Base-by-base conservation (phyloP, 805 yeast species). In the Nakazawaea pomicola region DNA sequence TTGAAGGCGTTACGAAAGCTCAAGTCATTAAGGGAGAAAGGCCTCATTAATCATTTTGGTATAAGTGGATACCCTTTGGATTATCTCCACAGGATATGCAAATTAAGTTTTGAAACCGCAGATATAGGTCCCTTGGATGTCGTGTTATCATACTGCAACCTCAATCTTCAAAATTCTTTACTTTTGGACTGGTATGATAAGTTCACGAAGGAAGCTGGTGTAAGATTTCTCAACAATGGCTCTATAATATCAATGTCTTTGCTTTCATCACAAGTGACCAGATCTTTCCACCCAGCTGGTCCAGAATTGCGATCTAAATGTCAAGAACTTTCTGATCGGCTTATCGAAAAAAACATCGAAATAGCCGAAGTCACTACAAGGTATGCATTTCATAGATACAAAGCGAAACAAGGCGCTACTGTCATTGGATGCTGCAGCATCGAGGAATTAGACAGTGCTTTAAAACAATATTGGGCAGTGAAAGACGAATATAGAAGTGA, bases 211-310 rank as follows among this genome's bases (percentile, higher is more conserved):
- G 49, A 46, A 2, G 75, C 85, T 7, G 74, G 76, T 4, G 65
- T 89, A 18, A 66, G 70, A 41, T 58, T 68, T 46, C 58, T 90
- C 11, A 61, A 80, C 55, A 87, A 85, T 56, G 97, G 91, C 3
- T 84, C 95, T 0, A 88, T 93, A 28, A 65, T 91, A 45, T 78
- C 90, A 41, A 90, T 90, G 98, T 86, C 96, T 4, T 60, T 90
- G 43, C 65, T 90, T 41, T 71, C 95, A 44, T 72, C 83, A 0
- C 79, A 71, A 18, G 64, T 69, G 23, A 82, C 95, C 0, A 83
- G 74, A 48, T 53, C 68, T 1, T 91, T 89, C 70, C 97, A 90
- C 54, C 97, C 96, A 0, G 93, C 87, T 3, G 62, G 80, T 0
- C 49, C 59, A 11, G 72, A 58, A n/a, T 64, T 90, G 44, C 78